Conservation (phyloP, 805 yeast species). For the Candida gorgasii region DNA sequence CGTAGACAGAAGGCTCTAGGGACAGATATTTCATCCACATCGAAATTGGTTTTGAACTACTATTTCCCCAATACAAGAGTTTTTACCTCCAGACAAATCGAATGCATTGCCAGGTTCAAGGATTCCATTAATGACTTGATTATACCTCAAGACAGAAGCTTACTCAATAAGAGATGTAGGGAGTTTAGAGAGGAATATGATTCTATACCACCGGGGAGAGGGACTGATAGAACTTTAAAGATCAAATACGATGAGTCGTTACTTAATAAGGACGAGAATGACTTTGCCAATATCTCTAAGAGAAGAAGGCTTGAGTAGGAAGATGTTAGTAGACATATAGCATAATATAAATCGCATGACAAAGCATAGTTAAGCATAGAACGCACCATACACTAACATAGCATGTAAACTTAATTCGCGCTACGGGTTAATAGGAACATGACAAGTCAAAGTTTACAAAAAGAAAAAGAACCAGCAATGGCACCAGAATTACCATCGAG, state of each 20-base stretch:
- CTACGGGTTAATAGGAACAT: slow-evolving; percentile 1
- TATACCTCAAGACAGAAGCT: not conserved
- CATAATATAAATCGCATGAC: slow-evolving; percentile 5
- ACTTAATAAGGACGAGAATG: not conserved
- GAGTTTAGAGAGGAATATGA: not conserved
- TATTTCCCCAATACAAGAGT: not conserved
- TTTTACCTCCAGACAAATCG: not conserved
- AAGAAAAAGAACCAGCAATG: not conserved
- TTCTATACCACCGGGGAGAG: not conserved
- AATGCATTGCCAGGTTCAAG: slow-evolving; percentile 2
- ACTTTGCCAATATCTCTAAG: not conserved
- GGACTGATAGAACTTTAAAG: not conserved
- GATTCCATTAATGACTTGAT: not conserved
- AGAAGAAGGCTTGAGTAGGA: not conserved
- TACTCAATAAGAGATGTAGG: not conserved
- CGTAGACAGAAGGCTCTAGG: not conserved
- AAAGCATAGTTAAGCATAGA: too few relatives aligned
- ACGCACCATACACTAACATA: too few relatives aligned
- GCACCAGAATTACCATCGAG: not conserved
- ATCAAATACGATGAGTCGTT: slow-evolving; percentile 1
- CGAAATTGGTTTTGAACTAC: slow-evolving; percentile 1
- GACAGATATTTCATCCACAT: not conserved
- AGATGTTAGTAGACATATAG: not conserved
- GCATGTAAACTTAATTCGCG: too few relatives aligned
- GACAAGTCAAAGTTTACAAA: not conserved